Conservation (phyloP, 768 basidiomycete genomes). For the Dacryopinax primogenitus region DNA sequence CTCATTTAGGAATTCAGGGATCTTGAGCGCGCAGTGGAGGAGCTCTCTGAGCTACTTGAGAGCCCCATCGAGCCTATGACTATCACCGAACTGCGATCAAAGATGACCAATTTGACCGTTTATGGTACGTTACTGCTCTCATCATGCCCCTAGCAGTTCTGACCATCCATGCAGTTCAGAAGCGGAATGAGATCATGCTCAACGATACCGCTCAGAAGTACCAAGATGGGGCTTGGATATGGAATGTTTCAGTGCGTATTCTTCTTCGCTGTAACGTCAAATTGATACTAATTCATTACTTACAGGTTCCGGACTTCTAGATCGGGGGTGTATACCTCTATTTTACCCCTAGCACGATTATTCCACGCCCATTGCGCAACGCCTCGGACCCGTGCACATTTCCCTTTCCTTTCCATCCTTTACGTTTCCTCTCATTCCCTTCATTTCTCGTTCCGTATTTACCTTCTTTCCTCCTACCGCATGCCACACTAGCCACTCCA, state of each 20-base stretch:
- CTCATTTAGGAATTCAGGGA: conserved; percentile 41
- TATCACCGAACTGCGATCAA: conserved; percentile 70
- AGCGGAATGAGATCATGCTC: conserved; percentile 86
- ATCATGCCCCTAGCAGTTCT: conserved; percentile 13
- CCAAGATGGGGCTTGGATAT: conserved; percentile 70
- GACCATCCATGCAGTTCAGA: conserved; percentile 72
- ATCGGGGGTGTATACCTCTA: neutral
- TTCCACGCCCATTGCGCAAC: neutral
- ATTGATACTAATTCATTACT: neutral
- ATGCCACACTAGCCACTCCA: no score
- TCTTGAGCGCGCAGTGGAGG: conserved; percentile 88
- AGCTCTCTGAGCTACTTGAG: conserved; percentile 84
- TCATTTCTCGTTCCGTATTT: no score
- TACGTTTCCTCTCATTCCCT: neutral
- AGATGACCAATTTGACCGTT: conserved; percentile 92
- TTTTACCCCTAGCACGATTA: neutral
- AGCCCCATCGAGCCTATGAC: conserved; percentile 76
- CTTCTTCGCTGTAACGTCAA: neutral
- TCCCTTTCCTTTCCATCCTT: neutral
- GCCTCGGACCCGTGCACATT: neutral
- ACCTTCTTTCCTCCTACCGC: no score
- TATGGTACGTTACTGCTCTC: neutral
- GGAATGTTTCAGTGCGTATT: conserved; percentile 46
- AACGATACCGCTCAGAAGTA: conserved; percentile 91
- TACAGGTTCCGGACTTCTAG: conserved; percentile 6